phyloP scores from a whole-genome alignment of 2,329 filamentous ascomycete species.

The Ophiocordyceps polyrhachis-furcata region DNA sequence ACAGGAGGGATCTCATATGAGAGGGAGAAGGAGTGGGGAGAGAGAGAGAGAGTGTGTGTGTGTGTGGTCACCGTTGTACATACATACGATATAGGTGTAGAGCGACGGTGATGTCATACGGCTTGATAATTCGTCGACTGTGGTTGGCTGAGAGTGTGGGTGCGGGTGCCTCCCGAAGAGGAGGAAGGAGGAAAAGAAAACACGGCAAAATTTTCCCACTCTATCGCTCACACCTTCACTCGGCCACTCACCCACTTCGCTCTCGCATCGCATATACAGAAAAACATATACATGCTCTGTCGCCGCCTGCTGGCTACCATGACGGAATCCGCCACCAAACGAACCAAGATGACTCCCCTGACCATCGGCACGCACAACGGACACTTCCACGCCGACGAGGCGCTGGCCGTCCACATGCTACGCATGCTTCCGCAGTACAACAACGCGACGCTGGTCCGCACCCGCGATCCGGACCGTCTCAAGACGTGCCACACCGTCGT shows the following conservation, averaged over 20 bases:
- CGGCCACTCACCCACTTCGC: too few relatives aligned
- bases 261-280: background rate
- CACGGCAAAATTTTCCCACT: background rate
- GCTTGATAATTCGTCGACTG: too few relatives aligned
- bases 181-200: too few relatives aligned
- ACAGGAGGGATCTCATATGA: too few relatives aligned
- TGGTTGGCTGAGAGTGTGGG: too few relatives aligned
- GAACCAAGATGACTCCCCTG: conserved; percentile 52
- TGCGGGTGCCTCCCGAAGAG: too few relatives aligned
- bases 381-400: conserved; percentile 98
- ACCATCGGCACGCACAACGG: conserved; percentile 87
- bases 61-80: too few relatives aligned
- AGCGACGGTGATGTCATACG: too few relatives aligned
- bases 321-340: conserved; percentile 57
- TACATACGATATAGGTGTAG: too few relatives aligned
- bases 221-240: background rate
- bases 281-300: conserved; percentile 8
- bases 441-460: conserved; percentile 59
- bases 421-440: conserved; percentile 70
- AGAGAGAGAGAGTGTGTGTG: too few relatives aligned
- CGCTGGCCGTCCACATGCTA: conserved; percentile 89
- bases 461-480: conserved; percentile 64
- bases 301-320: conserved; percentile 14
- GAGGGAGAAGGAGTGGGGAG: too few relatives aligned
- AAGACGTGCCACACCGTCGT: conserved; percentile 83